Evolutionary conservation across 2,329 filamentous ascomycete species (phyloP).

Genomic region (Iodosphaeria phyllophila): DNA sequence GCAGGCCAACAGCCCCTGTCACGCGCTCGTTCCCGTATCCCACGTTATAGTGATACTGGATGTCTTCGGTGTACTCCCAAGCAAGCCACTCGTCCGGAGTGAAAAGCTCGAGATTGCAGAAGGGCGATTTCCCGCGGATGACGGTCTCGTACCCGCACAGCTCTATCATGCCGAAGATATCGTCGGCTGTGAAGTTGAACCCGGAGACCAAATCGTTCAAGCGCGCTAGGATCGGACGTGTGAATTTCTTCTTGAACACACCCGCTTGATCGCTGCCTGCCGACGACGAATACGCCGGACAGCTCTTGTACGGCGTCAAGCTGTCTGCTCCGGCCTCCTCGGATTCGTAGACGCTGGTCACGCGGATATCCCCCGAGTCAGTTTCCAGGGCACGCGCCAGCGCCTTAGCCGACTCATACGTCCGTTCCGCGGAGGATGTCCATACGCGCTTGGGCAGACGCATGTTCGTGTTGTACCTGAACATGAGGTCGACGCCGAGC

Average conservation of each 20-base stretch:
- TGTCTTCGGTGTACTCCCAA: conserved; percentile 46
- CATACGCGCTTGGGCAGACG: conserved; percentile 34
- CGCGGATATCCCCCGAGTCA: conserved; percentile 30
- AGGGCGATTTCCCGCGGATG: conserved; percentile 39
- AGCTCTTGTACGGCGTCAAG: conserved; percentile 45
- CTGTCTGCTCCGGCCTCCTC: conserved; percentile 36
- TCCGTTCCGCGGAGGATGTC: conserved; percentile 44
- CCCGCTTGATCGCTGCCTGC: conserved; percentile 34
- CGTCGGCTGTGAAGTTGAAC: conserved; percentile 44
- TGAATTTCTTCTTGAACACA: conserved; percentile 33
- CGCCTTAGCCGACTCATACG: conserved; percentile 34
- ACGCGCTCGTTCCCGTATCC: conserved; percentile 44
- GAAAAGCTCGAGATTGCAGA: conserved; percentile 41
- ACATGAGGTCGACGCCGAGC: conserved; percentile 36
- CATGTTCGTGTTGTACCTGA: conserved; percentile 37
- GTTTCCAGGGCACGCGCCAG: conserved; percentile 37
- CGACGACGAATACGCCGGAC: conserved; percentile 40
- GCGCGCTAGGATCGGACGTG: conserved; percentile 38
- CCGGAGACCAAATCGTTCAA: conserved; percentile 29
- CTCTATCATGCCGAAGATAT: conserved; percentile 48
- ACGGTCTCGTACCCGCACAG: conserved; percentile 48
- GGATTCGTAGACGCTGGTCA: conserved; percentile 36
- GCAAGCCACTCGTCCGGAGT: conserved; percentile 43
- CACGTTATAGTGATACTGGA: conserved; percentile 45
- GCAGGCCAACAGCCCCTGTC: conserved; percentile 39